A percentile compares a stretch with the other conserved stretches of the same genome.
These are phyloP conservation scores for Teratosphaeria nubilosa DNA, from an alignment of 2,329 filamentous ascomycete species.

Conservation along the genomic window DNA sequence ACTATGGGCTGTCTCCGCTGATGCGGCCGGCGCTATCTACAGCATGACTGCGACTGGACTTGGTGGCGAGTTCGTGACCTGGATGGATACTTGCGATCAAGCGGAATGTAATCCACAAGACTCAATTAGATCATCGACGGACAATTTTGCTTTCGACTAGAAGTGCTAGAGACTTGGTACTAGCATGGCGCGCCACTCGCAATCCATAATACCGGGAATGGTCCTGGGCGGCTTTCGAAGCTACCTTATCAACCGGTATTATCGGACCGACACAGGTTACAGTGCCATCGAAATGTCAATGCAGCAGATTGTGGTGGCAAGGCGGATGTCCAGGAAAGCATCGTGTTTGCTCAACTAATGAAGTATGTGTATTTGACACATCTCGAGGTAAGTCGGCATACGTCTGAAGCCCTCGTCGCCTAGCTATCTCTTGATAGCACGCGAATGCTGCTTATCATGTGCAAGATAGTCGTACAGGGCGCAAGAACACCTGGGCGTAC, in stretches of 20 bases:
- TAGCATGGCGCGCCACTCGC: conserved; percentile 21
- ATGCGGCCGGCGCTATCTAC: conserved; percentile 15
- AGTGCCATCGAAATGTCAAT: conserved; percentile 17
- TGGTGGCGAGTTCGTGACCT: conserved; percentile 20
- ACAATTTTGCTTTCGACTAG: conserved; percentile 15
- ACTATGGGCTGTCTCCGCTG: conserved; percentile 22
- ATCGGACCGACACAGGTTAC: conserved; percentile 16
- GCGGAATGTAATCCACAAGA: conserved; percentile 6
- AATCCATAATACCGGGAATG: conserved; percentile 20
- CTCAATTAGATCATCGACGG: conserved; percentile 10
- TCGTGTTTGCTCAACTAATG: conserved; percentile 15
- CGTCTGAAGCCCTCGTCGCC: background rate
- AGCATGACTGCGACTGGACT: conserved; percentile 16
- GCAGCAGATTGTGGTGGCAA: conserved; percentile 11
- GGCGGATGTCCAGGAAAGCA: conserved; percentile 8
- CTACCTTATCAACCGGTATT: conserved; percentile 14
- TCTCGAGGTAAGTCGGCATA: conserved; percentile 9
- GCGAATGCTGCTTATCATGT: background rate
- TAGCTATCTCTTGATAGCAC: background rate
- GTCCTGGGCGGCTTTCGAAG: conserved; percentile 17
- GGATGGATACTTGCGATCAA: conserved; percentile 12
- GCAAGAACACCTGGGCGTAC: background rate
- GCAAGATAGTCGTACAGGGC: background rate
- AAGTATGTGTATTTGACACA: conserved; percentile 31
- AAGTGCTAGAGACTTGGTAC: conserved; percentile 26